Conservation (phyloP, 192 early-diverging fungal species). For the Ambispora gerdemannii region DNA sequence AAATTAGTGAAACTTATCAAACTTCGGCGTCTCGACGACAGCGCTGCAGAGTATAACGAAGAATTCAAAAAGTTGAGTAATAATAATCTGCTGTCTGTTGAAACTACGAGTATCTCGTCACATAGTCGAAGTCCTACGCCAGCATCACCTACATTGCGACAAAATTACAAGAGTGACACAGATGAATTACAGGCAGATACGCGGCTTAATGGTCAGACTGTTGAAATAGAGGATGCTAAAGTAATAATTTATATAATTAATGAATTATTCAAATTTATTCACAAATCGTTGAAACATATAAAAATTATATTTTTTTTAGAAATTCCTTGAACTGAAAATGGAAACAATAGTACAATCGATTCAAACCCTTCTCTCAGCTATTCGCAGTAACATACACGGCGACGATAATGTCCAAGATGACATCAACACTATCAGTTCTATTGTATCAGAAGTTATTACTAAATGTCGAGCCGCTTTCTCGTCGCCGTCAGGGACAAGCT, state of each 20-base stretch:
- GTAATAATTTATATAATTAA: constrained; percentile 29
- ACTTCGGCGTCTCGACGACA: constrained; percentile 3
- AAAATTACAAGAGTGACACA: neutral
- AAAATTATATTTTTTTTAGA: constrained; percentile 34
- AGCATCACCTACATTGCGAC: neutral
- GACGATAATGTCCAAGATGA: constrained; percentile 56
- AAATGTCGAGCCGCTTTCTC: constrained; percentile 50
- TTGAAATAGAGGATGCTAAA: constrained; percentile 47
- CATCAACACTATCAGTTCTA: constrained; percentile 53
- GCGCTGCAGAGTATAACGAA: neutral
- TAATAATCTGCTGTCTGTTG: constrained; percentile 1
- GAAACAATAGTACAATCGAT: constrained; percentile 76
- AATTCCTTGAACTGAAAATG: constrained; percentile 66
- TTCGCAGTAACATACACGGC: constrained; percentile 52
- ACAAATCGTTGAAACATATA: neutral
- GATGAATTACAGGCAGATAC: neutral
- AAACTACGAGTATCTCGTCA: constrained; percentile 3
- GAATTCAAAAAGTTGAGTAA: neutral
- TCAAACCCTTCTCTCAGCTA: constrained; percentile 62
- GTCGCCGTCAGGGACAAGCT: constrained; percentile 33
- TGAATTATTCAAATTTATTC: constrained; percentile 11
- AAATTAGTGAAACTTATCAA: constrained; percentile 67
- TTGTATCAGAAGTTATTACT: constrained; percentile 55
- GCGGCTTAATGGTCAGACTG: constrained; percentile 14
- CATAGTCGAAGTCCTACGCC: neutral